A percentile compares a stretch with the other conserved stretches of the same genome.
Conservation (phyloP, 768 basidiomycete genomes). For the Chalciporus sphaerocephalus region DNA sequence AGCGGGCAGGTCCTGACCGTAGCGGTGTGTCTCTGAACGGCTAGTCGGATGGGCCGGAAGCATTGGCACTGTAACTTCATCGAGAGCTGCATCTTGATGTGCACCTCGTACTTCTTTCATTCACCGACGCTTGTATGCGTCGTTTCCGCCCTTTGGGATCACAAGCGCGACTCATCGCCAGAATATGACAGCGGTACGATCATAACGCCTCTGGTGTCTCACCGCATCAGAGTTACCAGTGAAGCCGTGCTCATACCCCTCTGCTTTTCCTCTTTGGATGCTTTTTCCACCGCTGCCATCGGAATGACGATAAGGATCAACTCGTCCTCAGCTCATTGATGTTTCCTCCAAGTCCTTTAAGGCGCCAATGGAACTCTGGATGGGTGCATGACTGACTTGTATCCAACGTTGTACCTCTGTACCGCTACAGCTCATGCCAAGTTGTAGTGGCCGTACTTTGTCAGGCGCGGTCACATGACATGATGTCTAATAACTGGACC, state of each 20-base stretch:
- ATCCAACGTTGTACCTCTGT: background rate
- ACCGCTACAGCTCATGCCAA: background rate
- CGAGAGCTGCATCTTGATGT: background rate
- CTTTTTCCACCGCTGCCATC: constrained; percentile 1
- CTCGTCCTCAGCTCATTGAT: no score
- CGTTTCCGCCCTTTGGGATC: background rate
- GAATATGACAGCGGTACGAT: background rate
- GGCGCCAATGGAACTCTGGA: background rate
- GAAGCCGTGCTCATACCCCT: background rate
- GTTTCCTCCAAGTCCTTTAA: no score
- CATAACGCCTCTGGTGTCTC: background rate
- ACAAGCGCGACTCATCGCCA: background rate
- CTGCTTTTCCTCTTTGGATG: background rate
- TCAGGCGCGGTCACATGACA: constrained; percentile 17
- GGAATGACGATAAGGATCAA: background rate
- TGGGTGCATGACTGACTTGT: background rate
- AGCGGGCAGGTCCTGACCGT: background rate
- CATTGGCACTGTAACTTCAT: background rate
- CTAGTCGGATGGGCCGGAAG: background rate
- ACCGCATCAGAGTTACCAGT: background rate
- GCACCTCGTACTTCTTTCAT: background rate
- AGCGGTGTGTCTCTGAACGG: no score
- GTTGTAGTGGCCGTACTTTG: background rate
- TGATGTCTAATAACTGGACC: background rate
- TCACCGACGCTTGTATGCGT: background rate